phyloP scores from a whole-genome alignment of 2,329 filamentous ascomycete genomes.

The Colletotrichum sp. region DNA sequence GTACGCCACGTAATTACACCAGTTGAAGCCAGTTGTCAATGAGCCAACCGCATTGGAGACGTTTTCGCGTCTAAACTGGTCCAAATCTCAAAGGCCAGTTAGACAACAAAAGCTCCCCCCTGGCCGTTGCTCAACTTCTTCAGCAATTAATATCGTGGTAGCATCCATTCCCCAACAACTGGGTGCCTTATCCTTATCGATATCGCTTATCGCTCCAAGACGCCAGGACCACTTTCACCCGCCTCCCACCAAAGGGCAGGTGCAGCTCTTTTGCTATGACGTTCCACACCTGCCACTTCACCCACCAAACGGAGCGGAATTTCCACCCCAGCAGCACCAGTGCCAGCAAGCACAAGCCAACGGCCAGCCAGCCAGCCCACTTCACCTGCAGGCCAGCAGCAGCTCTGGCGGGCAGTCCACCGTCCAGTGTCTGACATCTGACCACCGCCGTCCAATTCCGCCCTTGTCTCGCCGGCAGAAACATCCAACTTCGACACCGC shows the following conservation, averaged over 20 bases:
- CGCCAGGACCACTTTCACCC: slow-evolving; percentile 1
- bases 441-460: slow-evolving; percentile 16
- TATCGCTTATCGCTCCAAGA: not conserved
- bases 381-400: not conserved
- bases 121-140: not conserved
- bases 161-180: not conserved
- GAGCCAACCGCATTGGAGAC: not conserved
- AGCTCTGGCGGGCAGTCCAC: not conserved
- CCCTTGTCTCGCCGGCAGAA: slow-evolving; percentile 12
- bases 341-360: not conserved
- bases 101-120: not conserved
- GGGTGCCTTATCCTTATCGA: slow-evolving; percentile 4
- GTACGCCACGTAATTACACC: not conserved
- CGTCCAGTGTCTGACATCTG: slow-evolving; percentile 14
- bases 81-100: not conserved
- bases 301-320: slow-evolving; percentile 16
- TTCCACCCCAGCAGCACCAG: not conserved
- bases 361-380: not conserved
- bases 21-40: not conserved
- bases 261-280: slow-evolving; percentile 7
- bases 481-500: slow-evolving; percentile 1
- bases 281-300: slow-evolving; percentile 17
- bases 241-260: not conserved
- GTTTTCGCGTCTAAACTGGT: not conserved
- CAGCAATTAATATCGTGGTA: not conserved